Evolutionary conservation across 139 green algal genomes (phyloP).

Genomic region (Trebouxia sp.): DNA sequence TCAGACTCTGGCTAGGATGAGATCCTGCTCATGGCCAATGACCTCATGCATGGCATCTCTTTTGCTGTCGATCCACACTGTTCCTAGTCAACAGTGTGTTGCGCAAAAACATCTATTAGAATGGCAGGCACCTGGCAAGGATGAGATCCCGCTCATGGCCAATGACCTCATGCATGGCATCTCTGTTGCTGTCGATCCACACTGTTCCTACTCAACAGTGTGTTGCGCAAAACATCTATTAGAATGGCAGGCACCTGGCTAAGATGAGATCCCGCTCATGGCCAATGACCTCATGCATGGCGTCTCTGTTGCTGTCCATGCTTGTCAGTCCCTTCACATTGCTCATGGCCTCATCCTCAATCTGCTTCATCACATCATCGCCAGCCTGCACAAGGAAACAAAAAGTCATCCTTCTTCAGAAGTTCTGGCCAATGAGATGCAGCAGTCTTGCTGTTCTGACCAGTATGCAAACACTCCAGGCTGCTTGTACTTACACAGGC

Average conservation of each 20-base stretch:
- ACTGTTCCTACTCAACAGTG: background rate
- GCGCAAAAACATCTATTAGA: no score
- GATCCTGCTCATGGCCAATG: no score
- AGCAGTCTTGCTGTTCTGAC: background rate
- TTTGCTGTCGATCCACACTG: no score
- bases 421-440: background rate
- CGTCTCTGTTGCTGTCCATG: conserved; percentile 35
- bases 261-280: conserved; percentile 51
- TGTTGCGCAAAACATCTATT: background rate
- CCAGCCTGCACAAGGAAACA: conserved; percentile 30
- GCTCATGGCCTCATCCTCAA: conserved; percentile 45
- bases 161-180: background rate
- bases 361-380: conserved; percentile 40
- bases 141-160: conserved; percentile 48
- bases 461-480: background rate
- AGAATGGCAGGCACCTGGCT: conserved; percentile 31
- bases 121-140: no score
- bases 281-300: conserved; percentile 48
- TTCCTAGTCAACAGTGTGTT: no score
- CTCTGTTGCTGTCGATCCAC: background rate
- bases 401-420: background rate
- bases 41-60: no score
- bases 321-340: conserved; percentile 42
- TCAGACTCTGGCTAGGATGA: no score
- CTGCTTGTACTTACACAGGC: no score